Evolutionary conservation across 208 protist genomes (phyloP), one percentile per base, ranked within the genome.

Genomic region (Blastocrithidia nonstop): DNA sequence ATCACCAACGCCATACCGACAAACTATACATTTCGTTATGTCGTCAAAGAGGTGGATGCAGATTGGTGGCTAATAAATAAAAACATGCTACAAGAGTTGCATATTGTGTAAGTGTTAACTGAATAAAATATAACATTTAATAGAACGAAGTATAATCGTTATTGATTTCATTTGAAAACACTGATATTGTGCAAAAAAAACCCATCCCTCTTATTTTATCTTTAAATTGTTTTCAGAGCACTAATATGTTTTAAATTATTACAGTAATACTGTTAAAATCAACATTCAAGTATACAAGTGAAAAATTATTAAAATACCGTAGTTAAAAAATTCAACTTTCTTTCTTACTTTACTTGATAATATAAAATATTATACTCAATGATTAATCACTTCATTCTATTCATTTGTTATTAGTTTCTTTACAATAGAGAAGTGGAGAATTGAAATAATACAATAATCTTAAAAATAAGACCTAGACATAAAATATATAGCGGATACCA

Each of bases 391-490:
- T 25, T 43, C 28, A 15, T 20, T 25, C 38, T 43, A 7, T 43
- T 13, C 28, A 9, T 20, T 13, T 9, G 15, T 44, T 6, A 20
- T 47, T 22, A 11, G 7, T 29, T 29, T 47, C 42, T 15, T 32
- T 47, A 13, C 25, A 17, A 47, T 41, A 47, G n/a, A 33, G 17
- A 33, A 43, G 9, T n/a, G n/a, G n/a, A n/a, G n/a, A n/a, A n/a
- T n/a, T n/a, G n/a, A n/a, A n/a, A n/a, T n/a, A n/a, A n/a, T 27
- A 7, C 13, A 8, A 41, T 44, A 11, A 22, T 51, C 4, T 51
- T 51, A 20, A 45, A 45, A 25, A 15, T 33, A 15, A 20, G 13
- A 44, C 45, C 25, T 4, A 20, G 7, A 16, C 37, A 7, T 54
- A 49, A 33, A 41, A 28, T 46, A 17, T 46, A 52, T 46, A 15